Conservation (phyloP, 2,329 filamentous ascomycete genomes). For the Mariannaea elegans region DNA sequence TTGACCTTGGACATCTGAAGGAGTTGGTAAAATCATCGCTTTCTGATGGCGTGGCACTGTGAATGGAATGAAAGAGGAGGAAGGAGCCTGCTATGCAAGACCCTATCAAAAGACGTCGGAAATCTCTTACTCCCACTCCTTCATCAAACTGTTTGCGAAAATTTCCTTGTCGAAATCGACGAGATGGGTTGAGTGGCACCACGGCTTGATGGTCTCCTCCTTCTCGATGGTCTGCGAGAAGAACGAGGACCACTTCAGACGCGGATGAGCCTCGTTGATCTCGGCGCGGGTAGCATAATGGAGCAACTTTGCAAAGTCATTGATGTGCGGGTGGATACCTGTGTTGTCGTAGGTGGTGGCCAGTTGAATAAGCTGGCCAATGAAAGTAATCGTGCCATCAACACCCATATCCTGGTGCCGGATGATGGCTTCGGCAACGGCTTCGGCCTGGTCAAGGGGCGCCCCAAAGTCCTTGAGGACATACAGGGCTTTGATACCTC, state of each 20-base stretch:
- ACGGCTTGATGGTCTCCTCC: conserved; percentile 72
- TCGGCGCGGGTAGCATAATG: conserved; percentile 65
- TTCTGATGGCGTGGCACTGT: no score
- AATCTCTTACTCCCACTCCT: no score
- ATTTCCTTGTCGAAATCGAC: conserved; percentile 66
- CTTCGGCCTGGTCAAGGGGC: conserved; percentile 68
- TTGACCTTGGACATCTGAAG: no score
- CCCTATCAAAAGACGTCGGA: no score
- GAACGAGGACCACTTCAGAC: conserved; percentile 69
- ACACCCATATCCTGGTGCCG: conserved; percentile 74
- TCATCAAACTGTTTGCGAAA: no score
- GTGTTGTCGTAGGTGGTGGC: conserved; percentile 74
- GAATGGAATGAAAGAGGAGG: no score
- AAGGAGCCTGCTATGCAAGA: no score
- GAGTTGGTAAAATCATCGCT: no score
- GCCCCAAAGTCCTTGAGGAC: conserved; percentile 56
- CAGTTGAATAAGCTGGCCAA: conserved; percentile 72
- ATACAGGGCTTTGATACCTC: conserved; percentile 69
- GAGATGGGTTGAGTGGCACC: conserved; percentile 72
- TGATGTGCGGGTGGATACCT: conserved; percentile 62
- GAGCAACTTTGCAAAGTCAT: conserved; percentile 46
- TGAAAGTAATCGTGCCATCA: conserved; percentile 67
- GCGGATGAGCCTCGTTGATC: conserved; percentile 64
- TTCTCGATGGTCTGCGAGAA: conserved; percentile 68
- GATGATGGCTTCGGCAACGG: conserved; percentile 75